Evolutionary conservation across 805 yeast species (phyloP), one percentile per base, ranked within the genome.

Genomic region (Saturnispora sanitii): DNA sequence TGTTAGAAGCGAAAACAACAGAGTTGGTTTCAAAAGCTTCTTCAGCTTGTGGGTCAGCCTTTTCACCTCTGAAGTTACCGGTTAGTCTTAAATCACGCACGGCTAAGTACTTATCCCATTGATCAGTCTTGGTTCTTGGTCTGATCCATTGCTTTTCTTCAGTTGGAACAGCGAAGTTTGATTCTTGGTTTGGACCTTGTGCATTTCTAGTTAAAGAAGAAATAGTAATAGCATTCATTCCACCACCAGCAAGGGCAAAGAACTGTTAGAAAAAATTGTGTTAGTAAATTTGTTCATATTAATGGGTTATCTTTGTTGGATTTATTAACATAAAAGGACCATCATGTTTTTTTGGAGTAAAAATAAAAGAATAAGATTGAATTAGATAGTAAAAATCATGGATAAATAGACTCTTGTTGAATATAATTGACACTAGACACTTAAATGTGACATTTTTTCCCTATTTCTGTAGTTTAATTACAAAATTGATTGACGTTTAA

Each of bases 61-160:
- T 58, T 57, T 82, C 90, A 29, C 79, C 88, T 55, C 94, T 70
- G 53, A 64, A 68, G 32, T 70, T 67, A 20, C 94, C 94, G 9
- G 94, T 84, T 53, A 84, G 65, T 49, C 90, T 68, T 55, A 71
- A 67, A 60, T 84, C 95, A 54, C 95, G 70, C 48, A 79, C 80
- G 62, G 83, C 76, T 70, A 64, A 58, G 44, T 65, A 60, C 57
- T 61, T 58, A 50, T 75, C 79, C 70, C 75, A 75, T 49, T 67
- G 67, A 56, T 75, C 79, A 28, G 75, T 56, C 50, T 65, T 63
- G 50, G 60, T 69, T 43, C 80, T 66, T 47, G 74, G 76, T 52
- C 72, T 73, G 52, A 73, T 67, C 57, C 70, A 66, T 42, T 66
- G 72, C 53, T 71, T 71, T 38, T 70, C 64, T 48, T 56, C 49